Evolutionary conservation across 2,329 filamentous ascomycete genomes (phyloP).

Genomic region (Ophiostoma tasmaniense): DNA sequence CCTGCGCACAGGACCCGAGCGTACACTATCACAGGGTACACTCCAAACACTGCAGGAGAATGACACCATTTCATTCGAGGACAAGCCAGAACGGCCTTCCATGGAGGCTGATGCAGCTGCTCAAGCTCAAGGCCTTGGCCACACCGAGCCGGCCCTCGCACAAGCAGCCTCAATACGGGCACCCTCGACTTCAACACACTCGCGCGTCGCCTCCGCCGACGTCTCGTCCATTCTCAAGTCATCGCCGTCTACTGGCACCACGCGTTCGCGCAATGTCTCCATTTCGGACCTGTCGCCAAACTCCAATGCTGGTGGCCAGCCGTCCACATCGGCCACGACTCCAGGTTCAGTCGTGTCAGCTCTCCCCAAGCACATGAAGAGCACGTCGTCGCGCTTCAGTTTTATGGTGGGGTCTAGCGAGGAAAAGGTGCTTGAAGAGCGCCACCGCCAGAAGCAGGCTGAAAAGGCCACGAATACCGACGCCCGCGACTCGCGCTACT

Average conservation of each 20-base stretch:
- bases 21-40: slow-evolving; percentile 6
- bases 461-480: slow-evolving; percentile 42
- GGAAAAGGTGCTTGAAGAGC: slow-evolving; percentile 63
- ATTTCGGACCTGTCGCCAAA: slow-evolving; percentile 40
- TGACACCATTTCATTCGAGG: slow-evolving; percentile 19
- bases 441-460: slow-evolving; percentile 58
- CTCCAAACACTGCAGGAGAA: slow-evolving; percentile 20
- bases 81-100: slow-evolving; percentile 21
- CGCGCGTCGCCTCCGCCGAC: slow-evolving; percentile 27
- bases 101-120: slow-evolving; percentile 26
- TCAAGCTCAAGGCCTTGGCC: slow-evolving; percentile 21
- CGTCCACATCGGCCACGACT: slow-evolving; percentile 13
- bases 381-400: slow-evolving; percentile 70
- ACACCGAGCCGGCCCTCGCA: slow-evolving; percentile 20
- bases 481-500: slow-evolving; percentile 44
- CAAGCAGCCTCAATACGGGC: slow-evolving; percentile 22
- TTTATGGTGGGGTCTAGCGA: slow-evolving; percentile 65
- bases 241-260: slow-evolving; percentile 31
- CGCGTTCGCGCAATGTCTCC: slow-evolving; percentile 45
- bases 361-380: slow-evolving; percentile 59
- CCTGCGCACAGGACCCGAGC: slow-evolving; percentile 7
- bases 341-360: slow-evolving; percentile 28
- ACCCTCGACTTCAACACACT: slow-evolving; percentile 25
- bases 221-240: slow-evolving; percentile 22
- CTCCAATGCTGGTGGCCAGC: slow-evolving; percentile 24